Conservation (phyloP, 352 stramenopile species). For the Pythium phragmitis region DNA sequence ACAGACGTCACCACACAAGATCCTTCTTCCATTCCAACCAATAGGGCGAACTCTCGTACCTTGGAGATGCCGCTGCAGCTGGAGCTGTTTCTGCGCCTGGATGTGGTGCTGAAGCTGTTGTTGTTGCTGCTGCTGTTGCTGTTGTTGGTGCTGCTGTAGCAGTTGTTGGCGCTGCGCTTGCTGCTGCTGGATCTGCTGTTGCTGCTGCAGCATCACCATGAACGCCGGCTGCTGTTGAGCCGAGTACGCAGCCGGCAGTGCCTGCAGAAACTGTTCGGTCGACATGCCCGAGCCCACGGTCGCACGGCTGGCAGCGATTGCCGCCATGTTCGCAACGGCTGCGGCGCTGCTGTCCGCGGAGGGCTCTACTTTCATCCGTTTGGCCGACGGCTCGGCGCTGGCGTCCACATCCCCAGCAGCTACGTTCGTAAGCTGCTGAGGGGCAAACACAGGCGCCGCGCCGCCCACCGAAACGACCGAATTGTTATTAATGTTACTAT, state of each 20-base stretch:
- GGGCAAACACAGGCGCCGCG: not conserved
- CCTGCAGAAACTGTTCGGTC: slow-evolving; percentile 38
- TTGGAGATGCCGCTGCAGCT: slow-evolving; percentile 20
- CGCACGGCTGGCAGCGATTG: slow-evolving; percentile 29
- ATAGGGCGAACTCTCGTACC: not conserved
- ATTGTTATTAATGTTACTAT: slow-evolving; percentile 27
- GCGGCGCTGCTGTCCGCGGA: slow-evolving; percentile 4
- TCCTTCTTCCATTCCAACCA: too few relatives aligned
- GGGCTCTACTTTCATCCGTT: slow-evolving; percentile 37
- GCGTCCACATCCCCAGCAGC: not conserved
- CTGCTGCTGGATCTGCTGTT: slow-evolving; percentile 24
- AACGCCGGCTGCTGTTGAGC: slow-evolving; percentile 21
- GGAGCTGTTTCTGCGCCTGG: slow-evolving; percentile 22
- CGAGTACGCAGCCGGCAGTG: slow-evolving; percentile 31
- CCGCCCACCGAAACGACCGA: slow-evolving; percentile 2
- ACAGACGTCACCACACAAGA: not conserved
- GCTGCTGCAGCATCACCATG: slow-evolving; percentile 28
- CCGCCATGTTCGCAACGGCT: slow-evolving; percentile 20
- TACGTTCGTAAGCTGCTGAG: not conserved
- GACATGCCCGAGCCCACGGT: slow-evolving; percentile 23
- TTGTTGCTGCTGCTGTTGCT: slow-evolving; percentile 16
- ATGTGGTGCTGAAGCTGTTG: slow-evolving; percentile 25
- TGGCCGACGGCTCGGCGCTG: slow-evolving; percentile 19
- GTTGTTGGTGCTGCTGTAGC: slow-evolving; percentile 3
- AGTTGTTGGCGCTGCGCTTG: slow-evolving; percentile 12